Conservation (phyloP, 768 basidiomycete genomes). For the Mrakia hoshinonis region DNA sequence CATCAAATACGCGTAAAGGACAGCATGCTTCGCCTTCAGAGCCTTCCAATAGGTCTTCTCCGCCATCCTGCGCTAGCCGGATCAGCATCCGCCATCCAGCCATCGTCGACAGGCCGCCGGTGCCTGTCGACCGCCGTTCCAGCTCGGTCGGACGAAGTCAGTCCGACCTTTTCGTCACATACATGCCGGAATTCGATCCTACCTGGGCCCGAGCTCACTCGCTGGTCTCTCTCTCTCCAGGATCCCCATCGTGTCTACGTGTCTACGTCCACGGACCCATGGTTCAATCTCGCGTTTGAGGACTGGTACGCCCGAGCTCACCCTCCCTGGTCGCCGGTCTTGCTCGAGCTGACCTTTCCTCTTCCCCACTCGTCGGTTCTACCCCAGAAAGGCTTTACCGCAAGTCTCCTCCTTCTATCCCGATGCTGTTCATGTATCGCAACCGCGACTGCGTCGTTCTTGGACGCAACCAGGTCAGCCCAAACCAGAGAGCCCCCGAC, state of each 20-base stretch:
- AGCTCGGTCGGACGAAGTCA: too few species aligned
- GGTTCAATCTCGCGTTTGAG: constrained; percentile 81
- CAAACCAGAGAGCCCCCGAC: too few species aligned
- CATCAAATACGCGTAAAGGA: too few species aligned
- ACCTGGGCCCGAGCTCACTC: not conserved
- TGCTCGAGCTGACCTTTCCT: constrained; percentile 34
- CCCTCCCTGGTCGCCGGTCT: not conserved
- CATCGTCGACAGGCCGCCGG: too few species aligned
- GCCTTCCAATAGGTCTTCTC: too few species aligned
- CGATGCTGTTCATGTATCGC: constrained; percentile 77
- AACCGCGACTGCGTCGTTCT: constrained; percentile 84
- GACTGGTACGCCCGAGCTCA: constrained; percentile 57
- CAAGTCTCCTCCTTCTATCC: constrained; percentile 56
- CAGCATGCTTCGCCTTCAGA: too few species aligned
- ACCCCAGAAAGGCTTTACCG: constrained; percentile 61
- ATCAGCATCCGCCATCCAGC: too few species aligned
- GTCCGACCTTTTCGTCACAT: too few species aligned
- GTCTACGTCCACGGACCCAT: constrained; percentile 69
- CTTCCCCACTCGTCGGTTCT: constrained; percentile 38
- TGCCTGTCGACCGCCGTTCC: too few species aligned
- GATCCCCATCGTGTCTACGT: constrained; percentile 43
- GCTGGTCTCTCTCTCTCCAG: not conserved
- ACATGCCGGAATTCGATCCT: too few species aligned
- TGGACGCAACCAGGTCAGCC: constrained; percentile 65
- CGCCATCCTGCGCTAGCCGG: too few species aligned